Base-by-base conservation (phyloP, 768 basidiomycete species). In the Trametopsis cervina region DNA sequence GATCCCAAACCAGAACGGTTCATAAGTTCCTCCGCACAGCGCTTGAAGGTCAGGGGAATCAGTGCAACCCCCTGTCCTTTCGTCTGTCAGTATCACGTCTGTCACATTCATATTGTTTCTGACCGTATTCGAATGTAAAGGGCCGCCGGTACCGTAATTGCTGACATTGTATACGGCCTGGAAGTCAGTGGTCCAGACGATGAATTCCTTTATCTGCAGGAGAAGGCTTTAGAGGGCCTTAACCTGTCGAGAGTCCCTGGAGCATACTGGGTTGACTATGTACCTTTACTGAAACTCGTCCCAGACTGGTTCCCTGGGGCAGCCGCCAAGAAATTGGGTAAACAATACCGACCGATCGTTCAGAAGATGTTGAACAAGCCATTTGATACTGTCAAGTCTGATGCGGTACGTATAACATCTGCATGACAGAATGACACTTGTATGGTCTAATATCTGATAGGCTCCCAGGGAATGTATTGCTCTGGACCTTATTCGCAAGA, bases 281-380 rank as follows among this genome's bases (percentile, higher is more conserved):
- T 46, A 15, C 45, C 50, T 4, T 12, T 40, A 3, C 24, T 50
- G 21, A 27, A 37, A n/a, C 23, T 43, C 23, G 21, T 50, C 18
- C 48, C 48, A 11, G 13, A 6, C 10, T 50, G 48, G 48, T 23
- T 50, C n/a, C 48, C 48, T 24, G 48, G 48, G 11, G 42, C 48
- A 10, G 17, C 44, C 15, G 46, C 26, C 21, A 43, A 27, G n/a
- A 27, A 44, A 29, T n/a, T 44, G 4, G 48, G 44, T 25, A 24
- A 18, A 26, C 22, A 23, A 18, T 43, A 15, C 17, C 25, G 36
- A 13, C 42, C 41, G 22, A 11, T 33, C 11, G 42, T 50, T 4
- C 23, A 50, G 15, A 7, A 29, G n/a, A 44, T 50, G 48, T 27
- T n/a, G 9, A 35, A 50, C 42, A 9, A 26, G 13, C 48, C 48